Base-by-base conservation (phyloP, 2,329 filamentous ascomycete species). In the Aspergillus bombycis region DNA sequence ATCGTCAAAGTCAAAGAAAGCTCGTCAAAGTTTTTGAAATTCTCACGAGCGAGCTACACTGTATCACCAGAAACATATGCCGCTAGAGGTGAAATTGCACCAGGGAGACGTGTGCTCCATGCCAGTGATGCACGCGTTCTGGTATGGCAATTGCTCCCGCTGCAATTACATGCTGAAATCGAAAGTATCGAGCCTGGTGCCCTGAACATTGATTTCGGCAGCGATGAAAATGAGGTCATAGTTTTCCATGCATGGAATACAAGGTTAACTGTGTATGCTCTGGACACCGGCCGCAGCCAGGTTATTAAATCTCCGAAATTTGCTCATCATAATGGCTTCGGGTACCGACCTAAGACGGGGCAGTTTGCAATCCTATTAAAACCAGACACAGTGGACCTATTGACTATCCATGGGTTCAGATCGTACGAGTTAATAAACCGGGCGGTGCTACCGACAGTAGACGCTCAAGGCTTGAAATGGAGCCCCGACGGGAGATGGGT, bases 401-500 rank as follows among this genome's bases (percentile, higher is more conserved):
- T 81, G 41, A 79, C 78, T 1, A 72, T 81, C 6, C 78, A 80
- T 61, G 73, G 79, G 32, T 69, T 69, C 53, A 62, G 67, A 34
- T 73, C 76, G 1, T 78, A 80, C 58, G 74, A 77, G 23, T 67
- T 75, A 2, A 68, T 79, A 6, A 70, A 70, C 11, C 74, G 72
- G 10, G 70, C 75, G 7, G 70, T 75, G 2, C 71, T 85, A 8
- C 68, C 83, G 1, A 88, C 85, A 2, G 71, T 80, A 19, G 86
- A 89, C 76, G 86, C 85, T 1, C 84, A 85, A 64, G 84, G 83
- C 0, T 60, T 89, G 41, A 84, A 83, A 70, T 89, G 86, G 86
- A 88, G 85, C 66, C 81, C 82, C 0, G 84, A 88, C 73, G 86
- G 86, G 4, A 78, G 80, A 63, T 89, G 87, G 87, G 76, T 89